A percentile compares a stretch with the other conserved stretches of the same genome.
Conservation (phyloP, 139 green algal genomes). For the Chlamydomonas incerta region DNA sequence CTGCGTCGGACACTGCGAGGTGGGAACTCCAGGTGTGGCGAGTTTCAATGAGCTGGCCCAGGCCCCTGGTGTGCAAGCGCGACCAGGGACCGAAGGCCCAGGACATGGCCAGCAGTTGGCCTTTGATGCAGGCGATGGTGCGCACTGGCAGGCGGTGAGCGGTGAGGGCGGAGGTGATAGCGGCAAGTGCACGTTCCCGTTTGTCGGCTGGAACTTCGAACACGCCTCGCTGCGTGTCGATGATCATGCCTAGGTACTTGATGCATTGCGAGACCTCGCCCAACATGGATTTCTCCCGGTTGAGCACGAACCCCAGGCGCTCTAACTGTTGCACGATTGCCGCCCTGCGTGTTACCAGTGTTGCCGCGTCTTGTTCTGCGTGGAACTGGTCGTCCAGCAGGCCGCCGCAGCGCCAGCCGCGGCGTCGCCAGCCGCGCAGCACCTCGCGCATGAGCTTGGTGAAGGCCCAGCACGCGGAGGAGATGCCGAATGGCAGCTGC, state of each 20-base stretch:
- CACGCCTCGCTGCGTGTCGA: no score
- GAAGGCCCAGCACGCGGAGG: no score
- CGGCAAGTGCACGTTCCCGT: neutral
- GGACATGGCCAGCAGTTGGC: no score
- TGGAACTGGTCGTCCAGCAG: slow-evolving; percentile 23
- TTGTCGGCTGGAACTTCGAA: slow-evolving; percentile 3
- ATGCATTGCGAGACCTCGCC: neutral
- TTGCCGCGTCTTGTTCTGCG: neutral
- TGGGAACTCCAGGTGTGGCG: no score
- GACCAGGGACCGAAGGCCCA: no score
- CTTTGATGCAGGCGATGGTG: no score
- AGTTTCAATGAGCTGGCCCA: no score
- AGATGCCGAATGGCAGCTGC: slow-evolving; percentile 21
- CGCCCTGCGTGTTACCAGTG: neutral
- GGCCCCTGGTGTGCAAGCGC: no score
- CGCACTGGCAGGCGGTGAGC: neutral
- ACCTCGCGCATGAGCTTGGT: no score
- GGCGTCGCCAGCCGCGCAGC: neutral
- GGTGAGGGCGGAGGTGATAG: neutral
- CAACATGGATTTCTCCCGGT: slow-evolving; percentile 6
- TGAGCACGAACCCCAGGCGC: slow-evolving; percentile 1
- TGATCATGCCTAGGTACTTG: no score
- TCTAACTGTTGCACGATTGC: neutral
- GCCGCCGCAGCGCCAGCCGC: neutral
- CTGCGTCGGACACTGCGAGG: no score